These are phyloP conservation scores for Thalassiosira delicatula DNA, from an alignment of 352 stramenopile genomes.

Conservation along the genomic window DNA sequence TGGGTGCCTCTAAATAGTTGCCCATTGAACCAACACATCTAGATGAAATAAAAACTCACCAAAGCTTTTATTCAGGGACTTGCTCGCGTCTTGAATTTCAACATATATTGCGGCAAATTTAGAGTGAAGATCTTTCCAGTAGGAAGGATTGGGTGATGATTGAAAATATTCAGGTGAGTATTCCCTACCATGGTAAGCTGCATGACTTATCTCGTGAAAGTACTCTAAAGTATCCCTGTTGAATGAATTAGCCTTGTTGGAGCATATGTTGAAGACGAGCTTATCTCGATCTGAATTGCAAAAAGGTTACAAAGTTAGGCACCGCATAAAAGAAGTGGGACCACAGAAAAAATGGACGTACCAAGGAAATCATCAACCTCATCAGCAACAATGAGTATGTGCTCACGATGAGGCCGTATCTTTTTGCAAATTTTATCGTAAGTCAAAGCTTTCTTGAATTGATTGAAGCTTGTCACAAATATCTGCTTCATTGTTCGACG, in stretches of 20 bases:
- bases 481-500: conserved; percentile 62
- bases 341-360: conserved; percentile 19
- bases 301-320: conserved; percentile 11
- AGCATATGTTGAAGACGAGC: conserved; percentile 79
- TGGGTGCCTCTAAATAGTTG: no score
- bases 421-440: conserved; percentile 76
- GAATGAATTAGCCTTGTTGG: conserved; percentile 74
- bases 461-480: conserved; percentile 77
- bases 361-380: conserved; percentile 73
- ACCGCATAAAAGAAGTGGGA: not conserved
- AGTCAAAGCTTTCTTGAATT: conserved; percentile 78
- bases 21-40: no score
- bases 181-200: conserved; percentile 58
- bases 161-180: conserved; percentile 44
- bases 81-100: conserved; percentile 75
- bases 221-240: conserved; percentile 62
- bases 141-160: conserved; percentile 62
- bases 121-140: conserved; percentile 65
- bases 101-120: conserved; percentile 68
- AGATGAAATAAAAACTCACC: conserved; percentile 46
- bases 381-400: conserved; percentile 70
- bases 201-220: conserved; percentile 59
- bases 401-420: conserved; percentile 52
- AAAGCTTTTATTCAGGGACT: conserved; percentile 76
- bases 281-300: conserved; percentile 66